Conservation (phyloP, 176 grass and related monocot species). For the Eremochloa ophiuroides region DNA sequence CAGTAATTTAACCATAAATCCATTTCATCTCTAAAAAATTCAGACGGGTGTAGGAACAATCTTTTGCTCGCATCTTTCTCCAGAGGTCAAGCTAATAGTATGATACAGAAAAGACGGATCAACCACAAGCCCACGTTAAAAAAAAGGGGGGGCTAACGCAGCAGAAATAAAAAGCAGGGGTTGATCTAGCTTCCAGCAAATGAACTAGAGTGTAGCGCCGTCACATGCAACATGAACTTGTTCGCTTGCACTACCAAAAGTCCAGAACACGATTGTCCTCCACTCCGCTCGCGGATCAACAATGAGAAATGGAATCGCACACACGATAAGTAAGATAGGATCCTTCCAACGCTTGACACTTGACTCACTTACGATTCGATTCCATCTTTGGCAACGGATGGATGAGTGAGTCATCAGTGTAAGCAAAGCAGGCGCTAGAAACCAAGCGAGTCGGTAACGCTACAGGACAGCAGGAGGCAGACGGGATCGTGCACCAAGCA, state of each 20-base stretch:
- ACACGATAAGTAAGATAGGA: neutral
- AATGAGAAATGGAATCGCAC: too few species aligned
- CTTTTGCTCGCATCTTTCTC: neutral
- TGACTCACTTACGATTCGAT: neutral
- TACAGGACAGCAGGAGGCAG: neutral
- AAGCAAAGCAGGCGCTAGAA: neutral
- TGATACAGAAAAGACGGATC: neutral
- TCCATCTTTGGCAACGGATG: neutral
- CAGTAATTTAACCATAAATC: slow-evolving; percentile 7
- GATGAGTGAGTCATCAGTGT: neutral
- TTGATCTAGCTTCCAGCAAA: slow-evolving; percentile 24
- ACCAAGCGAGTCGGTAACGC: neutral
- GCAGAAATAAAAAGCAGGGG: neutral
- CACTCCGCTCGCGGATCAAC: too few species aligned
- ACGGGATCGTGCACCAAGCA: neutral
- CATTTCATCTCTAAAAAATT: slow-evolving; percentile 1
- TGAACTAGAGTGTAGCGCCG: too few species aligned
- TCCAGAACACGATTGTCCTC: too few species aligned
- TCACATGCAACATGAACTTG: too few species aligned
- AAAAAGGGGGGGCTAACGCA: neutral
- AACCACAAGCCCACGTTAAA: slow-evolving; percentile 19
- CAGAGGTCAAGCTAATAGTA: neutral
- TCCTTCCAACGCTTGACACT: neutral
- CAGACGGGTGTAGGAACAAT: neutral
- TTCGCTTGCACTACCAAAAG: too few species aligned